Conservation (phyloP, 306 rosid species). For the Oemleria cerasiformis region DNA sequence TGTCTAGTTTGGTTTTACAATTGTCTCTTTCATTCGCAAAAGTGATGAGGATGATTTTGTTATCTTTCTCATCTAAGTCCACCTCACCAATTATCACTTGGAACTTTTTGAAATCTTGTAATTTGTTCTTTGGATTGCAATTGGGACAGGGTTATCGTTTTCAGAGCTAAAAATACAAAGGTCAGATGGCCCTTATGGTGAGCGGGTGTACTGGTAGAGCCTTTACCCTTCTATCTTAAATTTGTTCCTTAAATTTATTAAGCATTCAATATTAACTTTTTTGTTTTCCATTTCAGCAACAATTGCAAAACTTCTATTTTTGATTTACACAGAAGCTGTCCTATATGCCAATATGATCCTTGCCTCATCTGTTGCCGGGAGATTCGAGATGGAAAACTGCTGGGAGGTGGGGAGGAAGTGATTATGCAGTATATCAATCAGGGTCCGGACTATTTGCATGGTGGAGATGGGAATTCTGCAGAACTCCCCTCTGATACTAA, state of each 20-base stretch:
- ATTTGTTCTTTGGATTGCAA: slow-evolving; percentile 11
- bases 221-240: neutral
- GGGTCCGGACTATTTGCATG: slow-evolving; percentile 54
- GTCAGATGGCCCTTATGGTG: slow-evolving; percentile 22
- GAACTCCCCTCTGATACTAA: slow-evolving; percentile 1
- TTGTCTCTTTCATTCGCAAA: neutral
- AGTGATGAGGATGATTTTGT: neutral
- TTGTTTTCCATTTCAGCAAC: slow-evolving; percentile 46
- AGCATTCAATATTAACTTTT: neutral
- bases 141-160: slow-evolving; percentile 28
- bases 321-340: slow-evolving; percentile 78
- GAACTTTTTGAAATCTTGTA: neutral
- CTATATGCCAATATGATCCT: slow-evolving; percentile 61
- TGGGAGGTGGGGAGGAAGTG: slow-evolving; percentile 49
- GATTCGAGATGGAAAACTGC: slow-evolving; percentile 56
- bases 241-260: neutral
- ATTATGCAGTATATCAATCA: slow-evolving; percentile 26
- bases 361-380: slow-evolving; percentile 81
- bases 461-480: neutral
- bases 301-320: slow-evolving; percentile 78
- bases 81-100: neutral
- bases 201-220: slow-evolving; percentile 65
- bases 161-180: slow-evolving; percentile 31
- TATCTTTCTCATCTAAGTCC: neutral
- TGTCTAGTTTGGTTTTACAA: no score